Base-by-base conservation (phyloP, 179 eudicot species). In the Silene vulgaris region DNA sequence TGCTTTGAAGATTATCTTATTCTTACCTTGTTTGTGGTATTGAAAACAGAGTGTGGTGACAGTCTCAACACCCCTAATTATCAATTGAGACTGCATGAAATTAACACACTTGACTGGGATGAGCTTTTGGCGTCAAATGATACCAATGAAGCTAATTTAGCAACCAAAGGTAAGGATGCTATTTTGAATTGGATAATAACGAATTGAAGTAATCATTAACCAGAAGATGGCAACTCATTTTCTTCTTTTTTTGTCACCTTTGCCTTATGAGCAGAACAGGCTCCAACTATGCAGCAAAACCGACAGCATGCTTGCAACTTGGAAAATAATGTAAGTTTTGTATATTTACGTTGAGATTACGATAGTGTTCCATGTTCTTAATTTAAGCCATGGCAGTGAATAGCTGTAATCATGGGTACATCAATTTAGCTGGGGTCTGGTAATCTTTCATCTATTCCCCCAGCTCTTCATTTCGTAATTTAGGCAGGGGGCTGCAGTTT, bases 61-160 rank as follows among this genome's bases (percentile, higher is more conserved):
- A 69, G 75, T 79, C 69, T 54, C 74, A 80, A 75, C 56, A 77
- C 80, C 14, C 79, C 74, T 69, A 86, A 79, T 85, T 87, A 89
- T 80, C 95, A 88, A 72, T 84, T 84, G 83, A 86, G 82, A 84
- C 87, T 95, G 79, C 97, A 85, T 67, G 97, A 95, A 85, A 86
- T 95, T 65, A 92, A 95, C 70, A 92, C 97, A 54, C 93, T 90
- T 60, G 99, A 89, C 17, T 95, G 97, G 97, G 99, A 95, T 80
- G 97, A 95, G 80, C 99, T 95, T 74, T 74, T 92, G 80, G 89
- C 79, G 69, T 85, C 90, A 54, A 89, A 86, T 82, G 89, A 87
- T 80, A 80, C 85, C 67, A 82, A 73, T 77, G 86, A 82, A 75
- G 71, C 80, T 74, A 76, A 29, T 69, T 60, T 74, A 61, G 67